Evolutionary conservation across 2,329 filamentous ascomycete species (phyloP).

Genomic region (Pseudofabraea citricarpa): DNA sequence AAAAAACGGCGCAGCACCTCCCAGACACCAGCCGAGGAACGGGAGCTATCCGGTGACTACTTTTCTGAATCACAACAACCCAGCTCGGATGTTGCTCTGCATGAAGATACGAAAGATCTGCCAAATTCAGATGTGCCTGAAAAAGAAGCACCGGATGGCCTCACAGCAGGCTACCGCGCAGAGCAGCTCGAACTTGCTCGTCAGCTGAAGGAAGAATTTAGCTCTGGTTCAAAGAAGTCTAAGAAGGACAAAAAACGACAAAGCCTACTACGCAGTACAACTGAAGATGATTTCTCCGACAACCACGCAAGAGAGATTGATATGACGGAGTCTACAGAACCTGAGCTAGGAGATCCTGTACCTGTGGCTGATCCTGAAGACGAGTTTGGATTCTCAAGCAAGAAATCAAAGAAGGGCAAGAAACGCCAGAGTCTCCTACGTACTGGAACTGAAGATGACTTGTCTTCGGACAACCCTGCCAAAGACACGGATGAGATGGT

Average conservation of each 20-base stretch:
- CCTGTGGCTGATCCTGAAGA: slow-evolving; percentile 6
- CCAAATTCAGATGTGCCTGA: not conserved
- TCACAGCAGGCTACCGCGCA: slow-evolving; percentile 19
- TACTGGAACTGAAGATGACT: slow-evolving; percentile 1
- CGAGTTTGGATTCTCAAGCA: slow-evolving; percentile 24
- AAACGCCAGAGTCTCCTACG: slow-evolving; percentile 8
- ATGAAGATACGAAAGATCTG: not conserved
- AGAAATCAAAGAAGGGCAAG: slow-evolving; percentile 35
- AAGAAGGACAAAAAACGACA: slow-evolving; percentile 30
- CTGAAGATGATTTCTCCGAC: not conserved
- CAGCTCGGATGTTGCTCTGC: too few species aligned
- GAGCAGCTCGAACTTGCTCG: slow-evolving; percentile 22
- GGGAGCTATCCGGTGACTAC: slow-evolving; percentile 2
- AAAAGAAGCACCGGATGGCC: slow-evolving; percentile 8
- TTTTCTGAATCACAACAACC: not conserved
- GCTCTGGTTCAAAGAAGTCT: slow-evolving; percentile 27
- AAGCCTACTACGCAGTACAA: slow-evolving; percentile 3
- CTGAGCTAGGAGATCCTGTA: slow-evolving; percentile 21
- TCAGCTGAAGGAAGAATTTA: slow-evolving; percentile 23
- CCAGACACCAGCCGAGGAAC: slow-evolving; percentile 1
- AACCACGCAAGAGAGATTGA: slow-evolving; percentile 1
- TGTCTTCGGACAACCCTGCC: slow-evolving; percentile 5
- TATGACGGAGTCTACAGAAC: slow-evolving; percentile 17
- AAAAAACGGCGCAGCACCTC: slow-evolving; percentile 19
- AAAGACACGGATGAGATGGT: slow-evolving; percentile 10